Evolutionary conservation across 106 monocot genomes (phyloP), one percentile per base, ranked within the genome.

Genomic region (Phalaenopsis equestris): DNA sequence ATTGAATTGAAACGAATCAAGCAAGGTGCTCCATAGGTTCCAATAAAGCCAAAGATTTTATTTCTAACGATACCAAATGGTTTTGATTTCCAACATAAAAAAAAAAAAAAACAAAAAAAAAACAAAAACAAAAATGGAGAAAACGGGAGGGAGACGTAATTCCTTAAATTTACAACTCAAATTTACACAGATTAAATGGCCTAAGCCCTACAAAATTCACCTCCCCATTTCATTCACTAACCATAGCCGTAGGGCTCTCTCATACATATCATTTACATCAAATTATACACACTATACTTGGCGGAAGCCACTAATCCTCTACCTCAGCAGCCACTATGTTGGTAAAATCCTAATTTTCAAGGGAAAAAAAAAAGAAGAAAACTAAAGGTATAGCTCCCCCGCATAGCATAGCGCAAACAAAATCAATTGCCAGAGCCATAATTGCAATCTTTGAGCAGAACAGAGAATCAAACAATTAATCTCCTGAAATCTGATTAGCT

Each of bases 121-220:
- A 45, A 45, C 3, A 45, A 52, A 12, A 52, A 12, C 3, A 12
- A 12, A 23, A 24, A 65, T 7, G 8, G 4, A 21, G 64, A 23
- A 65, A 65, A 10, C 21, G 6, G 64, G 64, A 65, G 64, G 64
- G 24, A 21, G 64, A 65, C 24, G 24, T 21, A 65, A 49, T 80
- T 80, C 55, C 67, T 73, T 82, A n/a, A 30, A 84, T 82, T 89
- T 87, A 80, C 85, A 94, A 67, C 87, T 94, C 91, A 81, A 86
- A 94, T 91, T 81, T 94, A 91, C 93, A 94, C 12, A 67, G 30
- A 76, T 79, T 4, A 67, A 81, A 79, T 84, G 79, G 67, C 86
- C 81, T 82, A 70, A 76, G 55, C 58, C 43, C 87, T 90, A 89
- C 90, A 92, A 95, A 92, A 90, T 82, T 88, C 74, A 80, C 78